Evolutionary conservation across 108 stramenopile species (phyloP), one percentile per base, ranked within the genome.

Genomic region (Cyclotella choctawhatcheeana): DNA sequence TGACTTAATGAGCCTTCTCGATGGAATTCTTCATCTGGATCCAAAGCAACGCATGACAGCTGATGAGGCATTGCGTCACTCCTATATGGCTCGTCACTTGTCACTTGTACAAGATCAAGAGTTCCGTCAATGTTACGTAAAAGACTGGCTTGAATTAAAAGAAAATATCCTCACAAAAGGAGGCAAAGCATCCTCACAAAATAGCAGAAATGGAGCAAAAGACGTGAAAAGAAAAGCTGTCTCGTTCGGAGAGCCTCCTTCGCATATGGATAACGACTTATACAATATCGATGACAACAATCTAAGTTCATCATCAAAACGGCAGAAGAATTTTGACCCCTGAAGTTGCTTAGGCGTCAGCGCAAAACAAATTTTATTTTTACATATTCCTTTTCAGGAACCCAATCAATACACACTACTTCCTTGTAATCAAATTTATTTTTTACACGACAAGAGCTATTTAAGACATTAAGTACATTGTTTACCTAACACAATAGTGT

Each of bases 81-180:
- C 81, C 32, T 92, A 76, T 77, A 81, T 83, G 76, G 52, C 44
- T 44, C 71, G 65, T 40, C 65, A 83, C 58, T 45, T 58, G 2
- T 52, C 64, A 3, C 59, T 81, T 34, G 72, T 67, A 37, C 56
- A 74, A 69, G 67, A 79, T 18, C 43, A 70, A 52, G 64, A 79
- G 53, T 94, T 89, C 66, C 90, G 84, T 7, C 73, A 87, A 20
- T 66, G 67, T 4, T 94, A 76, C 65, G 90, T 90, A 21, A 68
- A 79, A 37, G 90, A 94, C 61, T 94, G 93, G 93, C 85, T 86
- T 2, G 34, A 73, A 40, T 55, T 94, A 64, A 94, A 90, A 55
- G 77, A 83, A 61, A 72, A 64, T 59, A 74, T 83, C 26, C 56
- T 83, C 22, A 63, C 58, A 5, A 74, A 62, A 27, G 64, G 67